phyloP scores from a whole-genome alignment of 495 filamentous ascomycete species.

The Xylaria cubensis region DNA sequence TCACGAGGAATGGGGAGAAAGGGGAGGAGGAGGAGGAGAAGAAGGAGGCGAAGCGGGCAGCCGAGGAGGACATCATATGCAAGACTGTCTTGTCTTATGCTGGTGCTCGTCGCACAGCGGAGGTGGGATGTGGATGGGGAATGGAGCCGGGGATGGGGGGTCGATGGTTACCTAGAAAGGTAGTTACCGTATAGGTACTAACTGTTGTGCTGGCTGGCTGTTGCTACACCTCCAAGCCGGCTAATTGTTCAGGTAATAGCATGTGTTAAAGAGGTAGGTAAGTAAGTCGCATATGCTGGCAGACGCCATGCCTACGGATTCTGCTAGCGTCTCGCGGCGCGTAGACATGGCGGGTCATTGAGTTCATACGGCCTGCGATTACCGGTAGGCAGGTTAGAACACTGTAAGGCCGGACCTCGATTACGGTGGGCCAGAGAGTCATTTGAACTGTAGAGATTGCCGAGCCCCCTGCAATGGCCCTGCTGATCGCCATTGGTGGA shows the following conservation, averaged over 20 bases:
- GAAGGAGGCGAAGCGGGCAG: constrained; percentile 16
- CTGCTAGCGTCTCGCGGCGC: constrained; percentile 5
- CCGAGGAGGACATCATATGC: constrained; percentile 26
- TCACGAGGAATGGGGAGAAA: constrained; percentile 32
- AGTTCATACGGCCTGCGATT: neutral
- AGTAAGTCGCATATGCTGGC: neutral
- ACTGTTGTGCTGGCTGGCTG: neutral
- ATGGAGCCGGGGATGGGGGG: neutral
- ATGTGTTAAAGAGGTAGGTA: neutral
- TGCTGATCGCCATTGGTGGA: constrained; percentile 19
- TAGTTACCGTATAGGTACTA: neutral
- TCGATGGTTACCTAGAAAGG: no score
- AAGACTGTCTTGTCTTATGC: neutral
- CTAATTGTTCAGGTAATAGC: neutral
- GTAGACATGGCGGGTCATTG: neutral
- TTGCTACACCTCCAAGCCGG: constrained; percentile 7
- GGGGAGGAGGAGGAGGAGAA: constrained; percentile 24
- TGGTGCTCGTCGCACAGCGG: neutral
- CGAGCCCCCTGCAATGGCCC: neutral
- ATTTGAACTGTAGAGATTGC: constrained; percentile 24
- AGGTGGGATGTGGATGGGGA: constrained; percentile 16
- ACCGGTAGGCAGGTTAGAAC: neutral
- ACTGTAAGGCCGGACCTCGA: neutral
- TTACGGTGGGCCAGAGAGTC: constrained; percentile 14
- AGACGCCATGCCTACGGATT: neutral